Evolutionary conservation across 805 yeast genomes (phyloP).

Genomic region (Citeromyces nyonsensis): DNA sequence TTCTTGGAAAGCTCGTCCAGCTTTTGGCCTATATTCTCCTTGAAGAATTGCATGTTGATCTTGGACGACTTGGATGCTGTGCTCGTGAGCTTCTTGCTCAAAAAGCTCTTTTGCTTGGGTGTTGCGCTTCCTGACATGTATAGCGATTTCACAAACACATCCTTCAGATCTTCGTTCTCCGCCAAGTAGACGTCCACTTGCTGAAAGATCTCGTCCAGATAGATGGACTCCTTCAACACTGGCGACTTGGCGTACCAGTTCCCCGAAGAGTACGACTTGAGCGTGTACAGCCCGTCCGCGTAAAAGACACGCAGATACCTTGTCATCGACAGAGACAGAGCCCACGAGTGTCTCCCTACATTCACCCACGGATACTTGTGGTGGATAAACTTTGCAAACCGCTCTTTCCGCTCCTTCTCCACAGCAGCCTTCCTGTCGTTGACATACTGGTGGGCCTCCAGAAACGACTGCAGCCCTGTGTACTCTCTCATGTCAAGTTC

Average conservation of each 20-base stretch:
- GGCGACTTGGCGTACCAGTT: no score
- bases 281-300: background rate
- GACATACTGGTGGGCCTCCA: background rate
- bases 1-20: constrained; percentile 8
- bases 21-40: constrained; percentile 4
- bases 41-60: constrained; percentile 9
- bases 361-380: constrained; percentile 7
- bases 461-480: background rate
- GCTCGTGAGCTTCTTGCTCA: constrained; percentile 5
- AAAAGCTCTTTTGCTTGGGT: constrained; percentile 10
- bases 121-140: no score
- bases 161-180: constrained; percentile 6
- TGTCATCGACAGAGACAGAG: constrained; percentile 5
- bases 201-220: background rate
- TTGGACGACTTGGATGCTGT: constrained; percentile 8
- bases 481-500: background rate
- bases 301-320: constrained; percentile 8
- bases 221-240: background rate
- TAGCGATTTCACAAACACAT: no score
- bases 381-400: constrained; percentile 4
- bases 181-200: background rate
- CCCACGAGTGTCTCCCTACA: constrained; percentile 9
- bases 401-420: background rate
- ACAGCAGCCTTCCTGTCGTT: background rate
- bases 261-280: no score